Percentiles rank a stretch among this genome's conserved stretches.
Evolutionary conservation across 2,329 filamentous ascomycete genomes (phyloP).

Genomic region (Curvularia verruculosa): DNA sequence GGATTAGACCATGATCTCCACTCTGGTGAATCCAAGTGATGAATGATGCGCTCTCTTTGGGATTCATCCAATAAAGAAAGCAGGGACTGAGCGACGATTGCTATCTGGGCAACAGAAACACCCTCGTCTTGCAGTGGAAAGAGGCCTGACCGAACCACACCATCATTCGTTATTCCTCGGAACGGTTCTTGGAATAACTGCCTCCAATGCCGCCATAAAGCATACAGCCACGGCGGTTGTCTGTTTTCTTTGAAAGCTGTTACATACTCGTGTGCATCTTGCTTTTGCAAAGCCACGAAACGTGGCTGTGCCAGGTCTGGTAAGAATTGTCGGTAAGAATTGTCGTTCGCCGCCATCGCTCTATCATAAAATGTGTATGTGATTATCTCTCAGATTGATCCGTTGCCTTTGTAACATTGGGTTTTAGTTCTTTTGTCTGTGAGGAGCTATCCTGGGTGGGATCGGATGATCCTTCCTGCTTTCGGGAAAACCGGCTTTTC

Average conservation of each 20-base stretch:
- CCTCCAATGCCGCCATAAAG: constrained; percentile 47
- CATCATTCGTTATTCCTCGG: constrained; percentile 72
- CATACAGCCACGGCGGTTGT: constrained; percentile 67
- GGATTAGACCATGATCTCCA: constrained; percentile 77
- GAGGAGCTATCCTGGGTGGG: not conserved
- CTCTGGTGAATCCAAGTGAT: constrained; percentile 71
- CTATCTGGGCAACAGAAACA: constrained; percentile 61
- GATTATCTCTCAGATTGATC: not conserved
- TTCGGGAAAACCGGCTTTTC: not conserved
- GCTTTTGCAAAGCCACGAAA: constrained; percentile 67
- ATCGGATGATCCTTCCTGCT: not conserved
- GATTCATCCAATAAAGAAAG: constrained; percentile 55
- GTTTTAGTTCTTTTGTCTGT: not conserved
- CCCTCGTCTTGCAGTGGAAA: constrained; percentile 69
- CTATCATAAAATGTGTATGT: not conserved
- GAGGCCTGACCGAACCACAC: constrained; percentile 62
- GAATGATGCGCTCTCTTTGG: constrained; percentile 58
- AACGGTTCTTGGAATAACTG: constrained; percentile 65
- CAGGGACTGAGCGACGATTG: constrained; percentile 53
- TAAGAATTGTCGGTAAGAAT: constrained; percentile 40
- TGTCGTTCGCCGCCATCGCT: not conserved
- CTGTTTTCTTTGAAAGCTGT: constrained; percentile 63
- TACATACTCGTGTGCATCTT: constrained; percentile 68
- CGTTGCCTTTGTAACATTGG: not conserved
- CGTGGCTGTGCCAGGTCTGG: constrained; percentile 66